Percentiles rank a stretch among this genome's conserved stretches.
Conservation (phyloP, 2,329 filamentous ascomycete species). For the Aspergillus fischeri region DNA sequence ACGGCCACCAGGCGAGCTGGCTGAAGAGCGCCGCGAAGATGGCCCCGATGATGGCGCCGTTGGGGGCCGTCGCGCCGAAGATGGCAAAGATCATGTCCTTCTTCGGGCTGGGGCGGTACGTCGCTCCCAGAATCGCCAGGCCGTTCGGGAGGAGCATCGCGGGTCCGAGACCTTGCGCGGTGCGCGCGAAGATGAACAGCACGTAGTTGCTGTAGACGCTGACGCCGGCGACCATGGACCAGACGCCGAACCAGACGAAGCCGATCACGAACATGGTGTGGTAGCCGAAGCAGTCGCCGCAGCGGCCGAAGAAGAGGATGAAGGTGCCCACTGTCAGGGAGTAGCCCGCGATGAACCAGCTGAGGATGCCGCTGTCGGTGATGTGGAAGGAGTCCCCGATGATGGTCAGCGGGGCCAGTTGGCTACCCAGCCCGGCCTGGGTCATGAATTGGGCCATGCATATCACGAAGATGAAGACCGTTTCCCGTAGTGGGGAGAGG, state of each 20-base stretch:
- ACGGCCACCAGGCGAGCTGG: slow-evolving; percentile 46
- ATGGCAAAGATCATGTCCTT: slow-evolving; percentile 56
- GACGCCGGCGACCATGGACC: slow-evolving; percentile 27
- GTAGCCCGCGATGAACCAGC: slow-evolving; percentile 58
- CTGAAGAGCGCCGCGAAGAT: slow-evolving; percentile 35
- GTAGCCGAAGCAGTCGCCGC: slow-evolving; percentile 31
- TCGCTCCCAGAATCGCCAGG: slow-evolving; percentile 56
- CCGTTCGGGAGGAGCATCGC: slow-evolving; percentile 62
- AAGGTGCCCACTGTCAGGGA: slow-evolving; percentile 43
- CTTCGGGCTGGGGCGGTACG: slow-evolving; percentile 50
- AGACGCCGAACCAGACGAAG: slow-evolving; percentile 26
- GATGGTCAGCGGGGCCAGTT: slow-evolving; percentile 46
- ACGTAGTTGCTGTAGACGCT: slow-evolving; percentile 33
- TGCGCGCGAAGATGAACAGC: slow-evolving; percentile 47
- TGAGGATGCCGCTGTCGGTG: slow-evolving; percentile 43
- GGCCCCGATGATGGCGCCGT: slow-evolving; percentile 37
- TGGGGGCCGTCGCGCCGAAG: slow-evolving; percentile 45
- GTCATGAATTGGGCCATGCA: slow-evolving; percentile 43
- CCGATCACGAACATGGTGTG: slow-evolving; percentile 28
- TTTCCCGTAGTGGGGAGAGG: slow-evolving; percentile 24
- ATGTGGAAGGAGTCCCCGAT: slow-evolving; percentile 48
- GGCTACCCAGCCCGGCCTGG: slow-evolving; percentile 47
- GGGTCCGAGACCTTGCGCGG: slow-evolving; percentile 53
- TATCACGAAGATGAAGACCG: slow-evolving; percentile 31
- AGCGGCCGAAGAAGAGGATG: slow-evolving; percentile 35